These are phyloP conservation scores for Aureobasidium sp. DNA, from an alignment of 2,329 filamentous ascomycete genomes.

Conservation along the genomic window DNA sequence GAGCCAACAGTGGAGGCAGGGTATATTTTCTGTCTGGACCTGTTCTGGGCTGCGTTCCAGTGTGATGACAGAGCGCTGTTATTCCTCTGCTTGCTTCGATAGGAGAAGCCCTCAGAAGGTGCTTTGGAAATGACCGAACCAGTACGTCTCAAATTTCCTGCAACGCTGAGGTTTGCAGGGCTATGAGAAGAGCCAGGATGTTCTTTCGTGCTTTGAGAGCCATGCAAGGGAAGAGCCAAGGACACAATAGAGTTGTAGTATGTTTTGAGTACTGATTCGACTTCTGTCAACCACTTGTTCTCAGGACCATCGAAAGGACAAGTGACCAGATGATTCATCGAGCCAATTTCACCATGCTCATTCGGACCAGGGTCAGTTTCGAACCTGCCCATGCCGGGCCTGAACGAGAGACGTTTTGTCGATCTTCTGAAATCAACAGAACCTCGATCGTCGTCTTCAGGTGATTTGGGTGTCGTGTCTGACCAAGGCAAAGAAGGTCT, in stretches of 20 bases:
- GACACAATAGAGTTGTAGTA: conserved; percentile 87
- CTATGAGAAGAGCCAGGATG: conserved; percentile 16
- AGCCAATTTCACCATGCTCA: conserved; percentile 34
- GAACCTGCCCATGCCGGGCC: conserved; percentile 30
- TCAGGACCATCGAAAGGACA: conserved; percentile 66
- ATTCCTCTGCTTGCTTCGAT: conserved; percentile 57
- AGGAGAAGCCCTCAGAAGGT: conserved; percentile 71
- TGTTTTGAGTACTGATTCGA: conserved; percentile 85
- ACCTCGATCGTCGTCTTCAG: conserved; percentile 25
- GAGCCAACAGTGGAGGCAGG: conserved; percentile 77
- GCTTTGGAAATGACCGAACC: conserved; percentile 91
- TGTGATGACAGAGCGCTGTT: conserved; percentile 58
- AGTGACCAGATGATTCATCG: conserved; percentile 71
- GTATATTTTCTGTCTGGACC: conserved; percentile 70
- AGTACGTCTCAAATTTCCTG: conserved; percentile 61
- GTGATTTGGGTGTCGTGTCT: conserved; percentile 21
- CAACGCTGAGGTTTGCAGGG: conserved; percentile 55
- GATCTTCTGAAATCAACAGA: conserved; percentile 31
- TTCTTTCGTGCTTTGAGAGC: conserved; percentile 48
- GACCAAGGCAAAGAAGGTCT: conserved; percentile 28
- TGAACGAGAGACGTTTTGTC: conserved; percentile 37
- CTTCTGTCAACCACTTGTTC: conserved; percentile 77
- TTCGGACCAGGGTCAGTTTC: conserved; percentile 19
- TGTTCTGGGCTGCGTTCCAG: conserved; percentile 78
- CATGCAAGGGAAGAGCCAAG: conserved; percentile 78